Base-by-base conservation (phyloP, 108 stramenopile genomes). In the Seminavis robusta region DNA sequence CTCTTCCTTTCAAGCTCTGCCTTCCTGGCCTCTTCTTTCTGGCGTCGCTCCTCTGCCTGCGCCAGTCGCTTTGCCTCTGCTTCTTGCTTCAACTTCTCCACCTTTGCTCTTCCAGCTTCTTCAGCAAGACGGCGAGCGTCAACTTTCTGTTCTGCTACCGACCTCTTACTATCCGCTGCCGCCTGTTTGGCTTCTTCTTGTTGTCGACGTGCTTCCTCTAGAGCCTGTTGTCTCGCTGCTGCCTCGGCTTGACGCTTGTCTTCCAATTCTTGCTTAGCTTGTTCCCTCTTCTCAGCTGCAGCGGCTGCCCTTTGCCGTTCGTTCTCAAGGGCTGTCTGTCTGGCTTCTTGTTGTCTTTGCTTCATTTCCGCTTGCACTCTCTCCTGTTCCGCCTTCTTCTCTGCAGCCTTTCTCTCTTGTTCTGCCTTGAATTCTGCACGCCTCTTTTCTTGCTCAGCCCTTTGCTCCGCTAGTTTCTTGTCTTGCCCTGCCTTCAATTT, bases 221-320 rank as follows among this genome's bases (percentile, higher is more conserved):
- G 56, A 32, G 52, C 37, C 34, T 58, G 56, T 17, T 61, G 63
- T 17, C 56, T 52, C 31, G 43, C 48, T 17, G 41, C 53, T 8
- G 39, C 61, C 16, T 36, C 42, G n/a, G 47, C 41, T 38, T 53
- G 56, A n/a, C n/a, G n/a, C n/a, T n/a, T n/a, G n/a, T n/a, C n/a
- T n/a, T n/a, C n/a, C n/a, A n/a, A n/a, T 34, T 66, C 55, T 33
- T 42, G 51, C 24, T 27, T 32, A 36, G 54, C 43, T 52, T 69
- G 44, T 13, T 55, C 53, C 7, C n/a, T n/a, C n/a, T n/a, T n/a
- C n/a, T n/a, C n/a, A n/a, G n/a, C n/a, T n/a, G n/a, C n/a, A n/a
- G n/a, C n/a, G n/a, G n/a, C n/a, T n/a, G n/a, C n/a, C n/a, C n/a
- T n/a, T n/a, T n/a, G n/a, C n/a, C n/a, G n/a, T n/a, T n/a, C n/a